Conservation (phyloP, 2,329 filamentous ascomycete genomes). For the Phialophora chinensis region DNA sequence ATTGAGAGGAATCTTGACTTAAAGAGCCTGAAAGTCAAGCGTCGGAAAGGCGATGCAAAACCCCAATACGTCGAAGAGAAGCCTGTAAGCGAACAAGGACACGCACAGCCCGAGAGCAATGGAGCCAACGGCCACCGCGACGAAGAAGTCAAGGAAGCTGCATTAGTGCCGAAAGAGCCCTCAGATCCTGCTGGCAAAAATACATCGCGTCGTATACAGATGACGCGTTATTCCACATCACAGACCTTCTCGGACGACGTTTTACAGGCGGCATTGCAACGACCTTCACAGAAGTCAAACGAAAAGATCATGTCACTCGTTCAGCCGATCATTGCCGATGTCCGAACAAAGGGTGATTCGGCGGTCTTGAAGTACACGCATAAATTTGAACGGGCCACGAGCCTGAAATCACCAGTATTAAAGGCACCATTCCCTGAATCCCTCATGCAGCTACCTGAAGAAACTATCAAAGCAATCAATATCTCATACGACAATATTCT, state of each 20-base stretch:
- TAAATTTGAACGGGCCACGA: slow-evolving; percentile 96
- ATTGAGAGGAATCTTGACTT: slow-evolving; percentile 91
- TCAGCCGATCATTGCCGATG: slow-evolving; percentile 86
- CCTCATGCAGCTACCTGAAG: slow-evolving; percentile 81
- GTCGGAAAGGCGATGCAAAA: slow-evolving; percentile 92
- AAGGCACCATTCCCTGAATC: slow-evolving; percentile 84
- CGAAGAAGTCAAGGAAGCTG: slow-evolving; percentile 51
- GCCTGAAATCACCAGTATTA: slow-evolving; percentile 84
- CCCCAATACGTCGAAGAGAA: slow-evolving; percentile 82
- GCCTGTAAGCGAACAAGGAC: slow-evolving; percentile 45
- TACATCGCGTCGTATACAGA: slow-evolving; percentile 70
- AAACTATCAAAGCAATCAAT: slow-evolving; percentile 92
- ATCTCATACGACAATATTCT: slow-evolving; percentile 91
- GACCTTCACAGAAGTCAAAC: slow-evolving; percentile 93
- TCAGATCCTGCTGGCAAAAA: slow-evolving; percentile 57
- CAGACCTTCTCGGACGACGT: slow-evolving; percentile 55
- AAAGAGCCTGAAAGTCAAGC: slow-evolving; percentile 94
- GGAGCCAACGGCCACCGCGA: slow-evolving; percentile 31
- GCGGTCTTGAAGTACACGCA: slow-evolving; percentile 92
- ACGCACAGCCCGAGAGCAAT: slow-evolving; percentile 36
- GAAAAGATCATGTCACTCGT: slow-evolving; percentile 92
- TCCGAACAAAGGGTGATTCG: slow-evolving; percentile 82
- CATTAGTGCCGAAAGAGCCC: slow-evolving; percentile 59
- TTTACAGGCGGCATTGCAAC: slow-evolving; percentile 76
- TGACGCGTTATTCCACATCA: slow-evolving; percentile 76